Percentiles rank a stretch among this genome's conserved stretches.
Evolutionary conservation across 257 asterid species (phyloP).

Genomic region (Catharanthus roseus): DNA sequence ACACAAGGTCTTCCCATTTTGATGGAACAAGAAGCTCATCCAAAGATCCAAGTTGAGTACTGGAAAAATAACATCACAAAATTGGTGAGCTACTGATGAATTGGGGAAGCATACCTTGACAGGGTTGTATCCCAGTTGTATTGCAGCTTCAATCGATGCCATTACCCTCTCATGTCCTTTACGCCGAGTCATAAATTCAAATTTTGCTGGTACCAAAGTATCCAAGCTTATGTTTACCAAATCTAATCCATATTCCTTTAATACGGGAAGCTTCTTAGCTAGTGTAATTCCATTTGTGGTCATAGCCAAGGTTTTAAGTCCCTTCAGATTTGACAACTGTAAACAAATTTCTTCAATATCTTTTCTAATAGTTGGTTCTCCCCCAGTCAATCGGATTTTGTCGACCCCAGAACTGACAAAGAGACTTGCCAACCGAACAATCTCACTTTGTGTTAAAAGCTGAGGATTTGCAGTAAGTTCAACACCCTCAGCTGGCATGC

Average conservation of each 20-base stretch:
- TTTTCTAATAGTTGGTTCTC: slow-evolving; percentile 84
- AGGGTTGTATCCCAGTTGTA: slow-evolving; percentile 76
- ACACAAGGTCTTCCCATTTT: neutral
- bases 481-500: slow-evolving; percentile 98
- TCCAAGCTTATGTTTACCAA: slow-evolving; percentile 85
- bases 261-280: slow-evolving; percentile 70
- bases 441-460: slow-evolving; percentile 60
- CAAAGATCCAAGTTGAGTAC: neutral
- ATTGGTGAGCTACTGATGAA: slow-evolving; percentile 1
- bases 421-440: slow-evolving; percentile 64
- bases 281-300: slow-evolving; percentile 84
- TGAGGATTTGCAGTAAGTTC: slow-evolving; percentile 70
- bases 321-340: slow-evolving; percentile 57
- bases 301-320: slow-evolving; percentile 76
- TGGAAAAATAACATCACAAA: slow-evolving; percentile 1
- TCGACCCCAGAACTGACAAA: slow-evolving; percentile 88
- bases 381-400: slow-evolving; percentile 93
- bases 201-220: slow-evolving; percentile 89
- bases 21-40: neutral
- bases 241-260: slow-evolving; percentile 76
- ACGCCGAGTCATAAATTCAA: slow-evolving; percentile 88
- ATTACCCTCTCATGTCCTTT: slow-evolving; percentile 88
- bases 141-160: slow-evolving; percentile 73
- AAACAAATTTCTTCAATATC: slow-evolving; percentile 84
- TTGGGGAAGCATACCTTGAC: slow-evolving; percentile 61